Evolutionary conservation across 768 basidiomycete genomes (phyloP).

Genomic region (Rhodotorula babjevae): DNA sequence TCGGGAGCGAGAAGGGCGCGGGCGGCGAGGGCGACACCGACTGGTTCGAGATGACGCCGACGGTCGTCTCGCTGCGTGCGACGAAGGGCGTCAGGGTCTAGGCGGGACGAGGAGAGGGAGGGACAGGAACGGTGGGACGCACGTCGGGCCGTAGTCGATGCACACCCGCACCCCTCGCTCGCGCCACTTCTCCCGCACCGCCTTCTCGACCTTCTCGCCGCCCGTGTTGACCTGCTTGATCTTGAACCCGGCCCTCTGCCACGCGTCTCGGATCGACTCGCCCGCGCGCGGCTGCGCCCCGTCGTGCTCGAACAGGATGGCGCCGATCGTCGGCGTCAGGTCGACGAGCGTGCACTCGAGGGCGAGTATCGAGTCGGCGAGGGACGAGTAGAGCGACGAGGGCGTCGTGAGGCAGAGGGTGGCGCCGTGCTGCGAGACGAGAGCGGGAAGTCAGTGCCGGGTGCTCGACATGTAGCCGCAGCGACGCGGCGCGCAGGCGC

Average conservation of each 20-base stretch:
- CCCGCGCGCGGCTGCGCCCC: slow-evolving; percentile 27
- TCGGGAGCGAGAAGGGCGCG: slow-evolving; percentile 13
- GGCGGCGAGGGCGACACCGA: slow-evolving; percentile 7
- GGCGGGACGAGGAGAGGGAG: neutral
- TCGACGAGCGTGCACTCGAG: slow-evolving; percentile 37
- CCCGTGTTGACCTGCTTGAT: slow-evolving; percentile 38
- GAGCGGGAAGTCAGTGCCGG: neutral
- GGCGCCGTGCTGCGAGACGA: slow-evolving; percentile 23
- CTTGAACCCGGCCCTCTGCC: slow-evolving; percentile 26
- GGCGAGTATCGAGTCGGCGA: slow-evolving; percentile 25
- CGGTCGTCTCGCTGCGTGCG: slow-evolving; percentile 32
- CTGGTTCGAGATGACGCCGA: slow-evolving; percentile 38
- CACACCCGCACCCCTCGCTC: slow-evolving; percentile 33
- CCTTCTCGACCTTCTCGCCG: slow-evolving; percentile 35
- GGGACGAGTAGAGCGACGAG: slow-evolving; percentile 35
- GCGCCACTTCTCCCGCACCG: slow-evolving; percentile 31
- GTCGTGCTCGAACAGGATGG: slow-evolving; percentile 33
- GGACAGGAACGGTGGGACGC: neutral
- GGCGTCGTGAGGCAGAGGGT: slow-evolving; percentile 32
- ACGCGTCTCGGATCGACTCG: slow-evolving; percentile 16
- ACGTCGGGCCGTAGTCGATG: slow-evolving; percentile 39
- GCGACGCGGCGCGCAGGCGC: neutral
- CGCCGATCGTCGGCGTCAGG: slow-evolving; percentile 31
- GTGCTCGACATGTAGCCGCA: too few species aligned
- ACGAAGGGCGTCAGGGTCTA: too few species aligned